Conservation (phyloP, 2,329 filamentous ascomycete genomes). For the Botrytis paeoniae region DNA sequence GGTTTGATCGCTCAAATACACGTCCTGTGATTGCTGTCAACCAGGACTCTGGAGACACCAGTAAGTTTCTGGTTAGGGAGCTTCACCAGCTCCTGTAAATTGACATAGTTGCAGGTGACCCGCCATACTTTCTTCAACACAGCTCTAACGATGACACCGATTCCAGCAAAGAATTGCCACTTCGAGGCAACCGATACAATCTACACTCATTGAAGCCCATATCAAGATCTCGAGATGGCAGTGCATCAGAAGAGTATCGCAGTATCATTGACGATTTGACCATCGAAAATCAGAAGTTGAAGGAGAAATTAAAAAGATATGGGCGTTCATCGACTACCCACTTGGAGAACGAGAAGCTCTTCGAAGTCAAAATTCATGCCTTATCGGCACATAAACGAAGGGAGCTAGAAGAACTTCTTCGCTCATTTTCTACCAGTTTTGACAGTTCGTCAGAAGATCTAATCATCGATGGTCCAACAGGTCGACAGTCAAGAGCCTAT, state of each 20-base stretch:
- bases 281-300: constrained; percentile 76
- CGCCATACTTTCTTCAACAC: constrained; percentile 32
- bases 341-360: constrained; percentile 71
- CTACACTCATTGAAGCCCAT: neutral
- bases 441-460: constrained; percentile 44
- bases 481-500: neutral
- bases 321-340: constrained; percentile 64
- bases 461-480: neutral
- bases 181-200: neutral
- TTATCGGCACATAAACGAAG: constrained; percentile 69
- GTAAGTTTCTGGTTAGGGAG: constrained; percentile 23
- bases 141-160: constrained; percentile 22
- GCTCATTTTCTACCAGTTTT: constrained; percentile 66
- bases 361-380: constrained; percentile 78
- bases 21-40: constrained; percentile 22
- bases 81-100: neutral
- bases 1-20: constrained; percentile 34
- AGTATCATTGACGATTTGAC: constrained; percentile 87
- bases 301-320: constrained; percentile 68
- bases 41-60: constrained; percentile 25
- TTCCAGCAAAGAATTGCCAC: neutral
- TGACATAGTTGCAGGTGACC: constrained; percentile 28
- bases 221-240: constrained; percentile 23
- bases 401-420: constrained; percentile 70
- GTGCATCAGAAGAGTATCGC: constrained; percentile 65